Evolutionary conservation across 805 yeast species (phyloP), one percentile per base, ranked within the genome.

Genomic region (Tetrapisispora pingtungensis): DNA sequence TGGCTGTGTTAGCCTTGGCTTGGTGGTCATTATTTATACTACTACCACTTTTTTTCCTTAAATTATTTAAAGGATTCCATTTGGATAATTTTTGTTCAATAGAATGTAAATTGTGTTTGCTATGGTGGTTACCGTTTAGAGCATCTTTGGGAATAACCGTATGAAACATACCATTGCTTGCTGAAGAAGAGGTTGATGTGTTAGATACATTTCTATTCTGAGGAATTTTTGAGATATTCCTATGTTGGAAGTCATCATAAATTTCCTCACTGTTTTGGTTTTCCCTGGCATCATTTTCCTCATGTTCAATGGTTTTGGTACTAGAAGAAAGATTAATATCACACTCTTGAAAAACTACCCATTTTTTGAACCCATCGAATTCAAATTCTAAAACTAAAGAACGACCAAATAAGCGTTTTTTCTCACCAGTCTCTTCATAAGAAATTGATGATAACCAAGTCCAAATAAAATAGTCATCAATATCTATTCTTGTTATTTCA

Each of bases 381-480:
- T 84, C 86, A 36, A 85, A 86, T 53, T 87, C 96, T 42, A 85
- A 75, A 7, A 87, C 85, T 45, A 85, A 70, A 0, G 94, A 80
- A 51, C 93, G 73, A 10, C 96, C 96, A 67, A 87, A 87, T 1
- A 81, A 61, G 28, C 74, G 73, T 59, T 83, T 83, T 52, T 78
- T 78, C 20, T 68, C 62, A 28, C 73, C 69, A 0, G 87, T 76
- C 56, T 84, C 83, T 57, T 87, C 96, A 28, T 79, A 72, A 0
- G 85, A 85, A 20, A 86, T 59, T 2, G 87, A 74, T 1, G 88
- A 77, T 56, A 86, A 68, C 96, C 96, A 87, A 0, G 95, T 76
- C 96, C 96, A 87, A 26, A 86, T 84, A 56, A 81, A 87, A 61
- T 83, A 87, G 61, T 87, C 96, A 61, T 85, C 95, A 17, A 87